Evolutionary conservation across 2,329 filamentous ascomycete species (phyloP).

Genomic region (Aspergillus oerlinghausenensis): DNA sequence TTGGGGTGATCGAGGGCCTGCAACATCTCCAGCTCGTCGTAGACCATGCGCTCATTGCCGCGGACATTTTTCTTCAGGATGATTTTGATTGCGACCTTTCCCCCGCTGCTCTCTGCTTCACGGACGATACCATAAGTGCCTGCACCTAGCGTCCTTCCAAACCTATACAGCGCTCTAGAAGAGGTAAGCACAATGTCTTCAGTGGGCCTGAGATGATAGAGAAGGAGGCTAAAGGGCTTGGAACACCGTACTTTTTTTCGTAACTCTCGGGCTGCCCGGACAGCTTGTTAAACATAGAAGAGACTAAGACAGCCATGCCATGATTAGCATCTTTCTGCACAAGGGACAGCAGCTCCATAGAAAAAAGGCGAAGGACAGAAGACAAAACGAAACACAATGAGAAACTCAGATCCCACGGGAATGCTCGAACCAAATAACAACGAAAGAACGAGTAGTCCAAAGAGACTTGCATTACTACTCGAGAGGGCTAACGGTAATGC

Average conservation of each 20-base stretch:
- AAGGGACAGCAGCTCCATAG: background rate
- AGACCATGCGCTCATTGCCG: conserved; percentile 97
- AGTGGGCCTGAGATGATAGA: conserved; percentile 1
- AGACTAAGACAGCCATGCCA: conserved; percentile 51
- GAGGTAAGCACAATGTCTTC: conserved; percentile 5
- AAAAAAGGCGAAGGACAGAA: background rate
- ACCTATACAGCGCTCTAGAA: conserved; percentile 74
- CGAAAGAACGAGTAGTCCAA: conserved; percentile 1
- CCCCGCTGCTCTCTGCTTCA: conserved; percentile 75
- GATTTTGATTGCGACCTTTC: conserved; percentile 95
- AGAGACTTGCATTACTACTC: conserved; percentile 3
- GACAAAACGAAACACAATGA: background rate
- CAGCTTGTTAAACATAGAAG: conserved; percentile 89
- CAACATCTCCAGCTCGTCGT: conserved; percentile 92
- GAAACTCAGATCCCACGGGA: background rate
- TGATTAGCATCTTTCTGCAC: conserved; percentile 1
- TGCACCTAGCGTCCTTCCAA: conserved; percentile 89
- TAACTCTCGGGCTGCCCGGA: conserved; percentile 97
- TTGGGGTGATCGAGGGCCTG: conserved; percentile 87
- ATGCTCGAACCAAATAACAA: conserved; percentile 8
- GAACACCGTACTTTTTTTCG: conserved; percentile 77
- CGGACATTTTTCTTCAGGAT: conserved; percentile 99
- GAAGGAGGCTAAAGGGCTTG: background rate
- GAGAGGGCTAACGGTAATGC: conserved; percentile 1
- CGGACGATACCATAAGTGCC: conserved; percentile 98